Base-by-base conservation (phyloP, 805 yeast species). In the Yamadazyma phyllophila region DNA sequence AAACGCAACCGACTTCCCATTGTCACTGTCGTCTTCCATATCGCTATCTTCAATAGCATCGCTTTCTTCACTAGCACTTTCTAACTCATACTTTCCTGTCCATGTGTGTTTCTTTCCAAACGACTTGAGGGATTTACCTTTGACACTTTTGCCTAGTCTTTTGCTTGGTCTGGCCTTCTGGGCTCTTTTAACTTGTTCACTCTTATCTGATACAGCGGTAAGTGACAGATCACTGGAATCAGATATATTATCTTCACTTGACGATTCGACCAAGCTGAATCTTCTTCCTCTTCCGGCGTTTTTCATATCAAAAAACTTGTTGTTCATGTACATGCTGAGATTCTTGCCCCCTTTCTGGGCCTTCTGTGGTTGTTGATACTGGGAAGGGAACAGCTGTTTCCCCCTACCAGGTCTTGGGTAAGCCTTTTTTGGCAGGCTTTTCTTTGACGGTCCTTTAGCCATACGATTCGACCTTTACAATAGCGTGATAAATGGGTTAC, bases 181-280 rank as follows among this genome's bases (percentile, higher is more conserved):
- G 2, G 36, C 11, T 6, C 36, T 12, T 24, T 14, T 24, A 12
- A 17, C 15, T 6, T 17, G 17, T 7, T 36, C 38, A 9, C 40
- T 37, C 5, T 54, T 53, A 24, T 62, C 70, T 6, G 63, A 60
- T 7, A 70, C 71, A 2, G 73, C 75, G 0, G 74, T 71, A 27
- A 71, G 55, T 0, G 74, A 69, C 12, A 70, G 64, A 40, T 71
- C 76, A 1, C 71, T 63, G 26, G 60, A 49, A 24, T 60, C 65
- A 10, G 68, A 61, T 3, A 39, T 15, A 34, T 41, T 14, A 4
- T n/a, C 37, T 15, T 33, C 39, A 8, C 12, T 57, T 6, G 66
- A 51, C 2, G 69, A 62, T 33, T 64, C 67, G 3, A 60, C 71
- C 12, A 71, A 58, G 51, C 73, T 67, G 44, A 69, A 63, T 38